Base-by-base conservation (phyloP, 2,329 filamentous ascomycete species). In the Endothia cerciana region DNA sequence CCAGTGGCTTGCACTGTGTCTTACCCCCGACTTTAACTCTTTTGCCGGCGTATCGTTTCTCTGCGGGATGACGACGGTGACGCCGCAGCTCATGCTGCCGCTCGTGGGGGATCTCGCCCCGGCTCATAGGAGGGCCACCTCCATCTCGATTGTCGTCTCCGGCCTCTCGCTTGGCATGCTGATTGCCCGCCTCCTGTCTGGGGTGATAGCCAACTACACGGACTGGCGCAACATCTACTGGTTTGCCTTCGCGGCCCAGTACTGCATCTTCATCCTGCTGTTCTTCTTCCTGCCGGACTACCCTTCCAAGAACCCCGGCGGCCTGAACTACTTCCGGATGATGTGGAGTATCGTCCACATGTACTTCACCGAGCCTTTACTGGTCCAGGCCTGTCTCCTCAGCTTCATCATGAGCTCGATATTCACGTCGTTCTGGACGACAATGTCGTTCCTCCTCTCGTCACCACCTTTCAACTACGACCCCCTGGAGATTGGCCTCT, bases 251-350 rank as follows among this genome's bases (percentile, higher is more conserved):
- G 91, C 83, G 0, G 79, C 91, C 0, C 92, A 95, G 76, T 89
- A 87, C 71, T 73, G 87, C 10, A 88, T 94, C 68, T 84, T 89
- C 64, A 69, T 80, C 7, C 77, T 89, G 0, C 83, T 94, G 6
- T 94, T 86, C 80, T 74, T 88, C 55, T 91, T 88, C 76, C 90
- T 95, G 89, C 91, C 91, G 0, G 91, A 94, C 74, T 95, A 95
- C 70, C 92, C 91, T 0, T 84, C 86, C 1, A 90, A 90, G 4
- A 94, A 93, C 73, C 87, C 87, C 0, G 77, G 80, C 1, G 86
- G 87, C 0, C 76, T 90, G 17, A 86, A 86, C 67, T 94, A 94
- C 74, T 83, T 87, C 68, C 78, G 80, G 1, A 87, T 91, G 69
- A 80, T 94, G 3, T 84, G 82, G 75, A 86, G 83, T 38, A 92